Base-by-base conservation (phyloP, 2,329 filamentous ascomycete species). In the Exserohilum turcica region DNA sequence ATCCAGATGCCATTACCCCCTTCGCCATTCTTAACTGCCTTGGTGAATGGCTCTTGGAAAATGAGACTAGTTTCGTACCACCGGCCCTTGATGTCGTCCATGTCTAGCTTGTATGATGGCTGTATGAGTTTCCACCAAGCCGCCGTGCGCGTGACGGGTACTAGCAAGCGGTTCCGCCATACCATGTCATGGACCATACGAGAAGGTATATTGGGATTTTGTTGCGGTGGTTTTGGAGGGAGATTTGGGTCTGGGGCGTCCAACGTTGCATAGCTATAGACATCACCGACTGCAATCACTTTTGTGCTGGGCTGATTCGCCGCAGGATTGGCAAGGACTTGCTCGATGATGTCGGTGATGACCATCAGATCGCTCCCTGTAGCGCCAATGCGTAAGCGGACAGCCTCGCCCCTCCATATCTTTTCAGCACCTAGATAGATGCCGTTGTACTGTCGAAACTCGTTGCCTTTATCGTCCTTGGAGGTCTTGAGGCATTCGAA, bases 391-490 rank as follows among this genome's bases (percentile, higher is more conserved):
- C 75, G 73, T 5, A 85, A 68, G n/a, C 84, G 80, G 12, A 85
- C 75, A 1, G 82, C 77, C 40, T 86, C 84, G n/a, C 83, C 82
- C 16, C 79, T 70, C 81, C 82, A 86, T 18, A 85, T 76, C 67
- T 85, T 85, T 63, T 86, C 84, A 1, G 79, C 82, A 5, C 84
- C 84, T 0, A 85, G 67, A 64, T 78, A 86, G 43, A 85, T 74
- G 28, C 80, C 81, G 51, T 80, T 80, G 67, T 80, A 85, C 48
- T 78, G 74, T 3, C 74, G 66, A 39, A 79, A 77, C 48, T 80
- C 74, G 12, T 75, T 75, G 3, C 71, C 68, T 1, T 76, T 63
- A 40, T 76, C 63, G 32, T 52, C 48, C 1, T 54, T 45, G 1
- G 68, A 61, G 16, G 72, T 76, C 37, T 76, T 76, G n/a, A 78